These are phyloP conservation scores for Diplodia scrobiculata DNA, from an alignment of 2,329 filamentous ascomycete genomes.

Conservation along the genomic window DNA sequence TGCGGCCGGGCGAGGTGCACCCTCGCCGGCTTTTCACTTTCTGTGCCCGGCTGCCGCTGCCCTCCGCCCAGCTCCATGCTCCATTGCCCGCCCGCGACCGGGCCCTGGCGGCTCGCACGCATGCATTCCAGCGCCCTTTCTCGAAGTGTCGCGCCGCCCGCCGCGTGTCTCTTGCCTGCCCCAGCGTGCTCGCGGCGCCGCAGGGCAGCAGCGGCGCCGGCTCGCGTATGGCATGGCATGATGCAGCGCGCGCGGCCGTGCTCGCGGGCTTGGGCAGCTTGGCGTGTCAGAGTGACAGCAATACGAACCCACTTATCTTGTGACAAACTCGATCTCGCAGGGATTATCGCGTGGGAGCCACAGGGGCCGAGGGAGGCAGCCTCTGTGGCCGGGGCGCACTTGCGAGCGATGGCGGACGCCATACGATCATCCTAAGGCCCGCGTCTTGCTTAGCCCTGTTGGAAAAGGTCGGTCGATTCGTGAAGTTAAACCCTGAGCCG, in stretches of 20 bases:
- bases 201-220: conserved; percentile 6
- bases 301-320: conserved; percentile 30
- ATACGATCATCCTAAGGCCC: conserved; percentile 29
- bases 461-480: conserved; percentile 28
- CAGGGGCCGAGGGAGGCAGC: conserved; percentile 28
- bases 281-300: conserved; percentile 28
- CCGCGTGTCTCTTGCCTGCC: conserved; percentile 1
- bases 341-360: conserved; percentile 30
- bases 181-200: not conserved
- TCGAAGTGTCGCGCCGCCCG: conserved; percentile 3
- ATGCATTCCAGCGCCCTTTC: conserved; percentile 10
- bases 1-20: conserved; percentile 1
- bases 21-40: not conserved
- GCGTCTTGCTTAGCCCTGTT: conserved; percentile 28
- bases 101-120: conserved; percentile 16
- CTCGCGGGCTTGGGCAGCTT: conserved; percentile 18
- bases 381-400: conserved; percentile 22
- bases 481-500: conserved; percentile 29
- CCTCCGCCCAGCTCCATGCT: not conserved
- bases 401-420: conserved; percentile 27
- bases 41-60: conserved; percentile 6
- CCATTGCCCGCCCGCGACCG: not conserved
- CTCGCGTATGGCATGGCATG: conserved; percentile 26
- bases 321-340: conserved; percentile 29
- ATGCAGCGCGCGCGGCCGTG: conserved; percentile 25